These are phyloP conservation scores for Claviceps citrina DNA, from an alignment of 2,329 filamentous ascomycete genomes.

Conservation along the genomic window DNA sequence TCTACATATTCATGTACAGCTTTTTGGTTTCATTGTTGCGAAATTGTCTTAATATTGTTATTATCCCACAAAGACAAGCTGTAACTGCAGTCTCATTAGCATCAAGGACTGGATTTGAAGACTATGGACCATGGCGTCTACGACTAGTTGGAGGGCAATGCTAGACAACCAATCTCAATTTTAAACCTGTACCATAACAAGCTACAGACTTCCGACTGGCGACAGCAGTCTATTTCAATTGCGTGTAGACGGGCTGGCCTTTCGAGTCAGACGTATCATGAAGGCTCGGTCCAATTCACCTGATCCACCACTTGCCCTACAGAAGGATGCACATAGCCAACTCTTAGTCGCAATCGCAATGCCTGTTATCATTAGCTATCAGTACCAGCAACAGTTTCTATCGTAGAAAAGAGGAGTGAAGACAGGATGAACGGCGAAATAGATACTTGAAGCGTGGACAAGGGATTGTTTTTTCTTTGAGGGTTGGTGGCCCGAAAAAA, in stretches of 20 bases:
- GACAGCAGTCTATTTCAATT: neutral
- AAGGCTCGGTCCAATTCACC: conserved; percentile 88
- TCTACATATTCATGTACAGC: no score
- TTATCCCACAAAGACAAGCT: no score
- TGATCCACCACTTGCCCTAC: conserved; percentile 68
- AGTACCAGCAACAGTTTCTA: neutral
- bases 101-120: neutral
- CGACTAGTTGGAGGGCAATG: no score
- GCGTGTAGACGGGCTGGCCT: neutral
- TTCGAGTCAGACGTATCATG: conserved; percentile 11
- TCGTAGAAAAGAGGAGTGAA: neutral
- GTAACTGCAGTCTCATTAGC: neutral
- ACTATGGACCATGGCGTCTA: neutral
- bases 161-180: neutral
- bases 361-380: conserved; percentile 35
- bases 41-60: no score
- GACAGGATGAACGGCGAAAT: neutral
- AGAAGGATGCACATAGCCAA: conserved; percentile 60
- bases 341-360: conserved; percentile 70
- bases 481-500: no score
- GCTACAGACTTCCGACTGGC: neutral
- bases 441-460: neutral
- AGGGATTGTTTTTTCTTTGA: neutral
- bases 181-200: neutral
- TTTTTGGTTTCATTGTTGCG: no score